A percentile compares a stretch with the other conserved stretches of the same genome.
Evolutionary conservation across 768 basidiomycete species (phyloP).

Genomic region (Boletus pseudopeckii): DNA sequence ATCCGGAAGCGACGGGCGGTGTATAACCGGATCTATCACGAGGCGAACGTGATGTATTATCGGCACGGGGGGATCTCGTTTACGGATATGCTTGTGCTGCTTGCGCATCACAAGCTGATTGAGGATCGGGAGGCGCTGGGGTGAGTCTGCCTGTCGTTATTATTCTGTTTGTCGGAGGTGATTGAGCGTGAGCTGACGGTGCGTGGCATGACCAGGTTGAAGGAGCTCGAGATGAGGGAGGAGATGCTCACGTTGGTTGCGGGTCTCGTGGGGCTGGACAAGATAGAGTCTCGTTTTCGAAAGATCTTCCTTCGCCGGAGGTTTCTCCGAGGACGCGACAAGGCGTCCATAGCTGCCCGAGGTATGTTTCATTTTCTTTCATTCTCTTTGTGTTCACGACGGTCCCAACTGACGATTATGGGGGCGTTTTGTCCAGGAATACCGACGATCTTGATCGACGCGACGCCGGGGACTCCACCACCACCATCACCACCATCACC

Average conservation of each 20-base stretch:
- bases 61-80: slow-evolving; percentile 83
- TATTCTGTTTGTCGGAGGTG: background rate
- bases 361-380: background rate
- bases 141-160: slow-evolving; percentile 42
- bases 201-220: slow-evolving; percentile 47
- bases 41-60: slow-evolving; percentile 73
- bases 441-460: slow-evolving; percentile 66
- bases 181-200: background rate
- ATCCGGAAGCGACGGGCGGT: slow-evolving; percentile 65
- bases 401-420: too few relatives aligned
- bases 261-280: slow-evolving; percentile 82
- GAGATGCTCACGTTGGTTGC: slow-evolving; percentile 77
- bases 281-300: slow-evolving; percentile 74
- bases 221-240: slow-evolving; percentile 74
- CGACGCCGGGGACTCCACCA: background rate
- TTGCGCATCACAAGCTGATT: slow-evolving; percentile 91
- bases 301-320: slow-evolving; percentile 70
- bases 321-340: slow-evolving; percentile 52
- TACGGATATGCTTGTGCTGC: slow-evolving; percentile 79
- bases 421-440: slow-evolving; percentile 42
- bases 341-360: slow-evolving; percentile 30
- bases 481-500: slow-evolving; percentile 20
- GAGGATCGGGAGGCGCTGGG: slow-evolving; percentile 83
- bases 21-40: slow-evolving; percentile 80
- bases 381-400: too few relatives aligned